These are phyloP conservation scores for Saccharum hybrid DNA, from an alignment of 202 grass and related monocot genomes.

Conservation along the genomic window DNA sequence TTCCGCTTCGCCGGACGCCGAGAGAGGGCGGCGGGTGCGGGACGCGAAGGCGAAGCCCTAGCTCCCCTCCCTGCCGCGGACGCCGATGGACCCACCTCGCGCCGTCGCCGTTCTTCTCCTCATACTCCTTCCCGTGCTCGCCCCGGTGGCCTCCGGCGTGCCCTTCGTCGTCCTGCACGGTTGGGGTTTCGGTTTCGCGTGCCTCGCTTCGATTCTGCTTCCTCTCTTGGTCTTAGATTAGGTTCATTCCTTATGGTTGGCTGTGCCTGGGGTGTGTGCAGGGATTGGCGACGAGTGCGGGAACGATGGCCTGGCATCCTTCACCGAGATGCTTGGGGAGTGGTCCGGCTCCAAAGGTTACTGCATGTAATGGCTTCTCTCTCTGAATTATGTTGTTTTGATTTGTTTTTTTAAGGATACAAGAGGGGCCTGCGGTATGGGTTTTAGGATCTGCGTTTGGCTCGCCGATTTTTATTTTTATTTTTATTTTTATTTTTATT, in stretches of 20 bases:
- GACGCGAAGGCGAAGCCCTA: constrained; percentile 22
- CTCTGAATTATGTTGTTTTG: constrained; percentile 18
- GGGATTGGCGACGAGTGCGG: constrained; percentile 92
- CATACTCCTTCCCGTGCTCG: constrained; percentile 34
- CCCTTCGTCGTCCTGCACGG: constrained; percentile 97
- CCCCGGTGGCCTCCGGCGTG: constrained; percentile 51
- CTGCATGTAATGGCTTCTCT: constrained; percentile 64
- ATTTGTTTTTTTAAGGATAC: too few species aligned
- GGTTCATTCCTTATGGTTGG: not conserved
- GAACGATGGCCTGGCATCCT: constrained; percentile 72
- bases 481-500: too few species aligned
- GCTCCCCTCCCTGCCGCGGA: not conserved
- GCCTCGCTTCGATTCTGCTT: constrained; percentile 13
- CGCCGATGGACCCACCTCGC: constrained; percentile 20
- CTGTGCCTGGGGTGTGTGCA: constrained; percentile 38
- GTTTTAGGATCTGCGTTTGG: not conserved
- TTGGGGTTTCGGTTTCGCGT: constrained; percentile 40
- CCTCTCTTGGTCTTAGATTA: not conserved
- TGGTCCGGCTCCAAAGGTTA: constrained; percentile 92
- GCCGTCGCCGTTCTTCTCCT: constrained; percentile 26
- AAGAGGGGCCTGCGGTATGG: not conserved
- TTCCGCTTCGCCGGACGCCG: constrained; percentile 9
- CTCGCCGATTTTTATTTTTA: not conserved
- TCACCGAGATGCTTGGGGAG: constrained; percentile 67
- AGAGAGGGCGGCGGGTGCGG: constrained; percentile 19